These are phyloP conservation scores for Mortierella sp. DNA, from an alignment of 371 early-diverging fungal genomes.

Conservation along the genomic window DNA sequence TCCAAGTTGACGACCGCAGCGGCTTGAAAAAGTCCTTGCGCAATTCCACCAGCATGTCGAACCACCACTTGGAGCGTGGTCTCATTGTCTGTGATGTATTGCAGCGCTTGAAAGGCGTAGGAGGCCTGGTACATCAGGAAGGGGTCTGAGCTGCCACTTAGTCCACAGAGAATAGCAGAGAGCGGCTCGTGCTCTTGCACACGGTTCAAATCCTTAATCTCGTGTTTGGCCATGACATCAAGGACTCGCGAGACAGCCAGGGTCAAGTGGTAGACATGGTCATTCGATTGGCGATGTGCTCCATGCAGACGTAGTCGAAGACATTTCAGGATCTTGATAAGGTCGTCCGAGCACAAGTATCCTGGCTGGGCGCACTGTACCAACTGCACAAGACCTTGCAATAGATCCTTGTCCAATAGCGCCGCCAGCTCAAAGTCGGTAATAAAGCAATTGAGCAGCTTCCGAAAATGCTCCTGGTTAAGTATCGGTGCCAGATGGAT, in stretches of 20 bases:
- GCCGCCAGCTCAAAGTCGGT: not conserved
- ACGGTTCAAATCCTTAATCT: conserved; percentile 1
- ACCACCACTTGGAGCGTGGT: not conserved
- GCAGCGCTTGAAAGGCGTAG: conserved; percentile 23
- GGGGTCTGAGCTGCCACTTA: conserved; percentile 5
- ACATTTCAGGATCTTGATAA: not conserved
- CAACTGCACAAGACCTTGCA: conserved; percentile 8
- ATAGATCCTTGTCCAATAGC: not conserved
- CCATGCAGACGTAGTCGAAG: not conserved
- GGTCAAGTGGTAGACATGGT: not conserved
- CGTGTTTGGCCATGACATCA: conserved; percentile 10
- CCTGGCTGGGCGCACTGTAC: not conserved
- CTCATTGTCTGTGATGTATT: conserved; percentile 13
- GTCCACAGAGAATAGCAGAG: not conserved
- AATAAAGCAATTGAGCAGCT: not conserved
- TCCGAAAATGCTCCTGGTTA: not conserved
- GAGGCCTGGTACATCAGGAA: conserved; percentile 15
- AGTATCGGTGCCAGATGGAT: not conserved
- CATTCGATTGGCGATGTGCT: not conserved
- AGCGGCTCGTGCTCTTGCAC: conserved; percentile 14
- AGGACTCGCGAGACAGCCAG: not conserved
- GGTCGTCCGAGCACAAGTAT: conserved; percentile 2
- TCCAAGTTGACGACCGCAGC: not conserved
- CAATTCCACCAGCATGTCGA: not conserved
- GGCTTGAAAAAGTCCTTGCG: not conserved